Conservation (phyloP, 2,329 filamentous ascomycete genomes). For the Colletotrichum endophyticum region DNA sequence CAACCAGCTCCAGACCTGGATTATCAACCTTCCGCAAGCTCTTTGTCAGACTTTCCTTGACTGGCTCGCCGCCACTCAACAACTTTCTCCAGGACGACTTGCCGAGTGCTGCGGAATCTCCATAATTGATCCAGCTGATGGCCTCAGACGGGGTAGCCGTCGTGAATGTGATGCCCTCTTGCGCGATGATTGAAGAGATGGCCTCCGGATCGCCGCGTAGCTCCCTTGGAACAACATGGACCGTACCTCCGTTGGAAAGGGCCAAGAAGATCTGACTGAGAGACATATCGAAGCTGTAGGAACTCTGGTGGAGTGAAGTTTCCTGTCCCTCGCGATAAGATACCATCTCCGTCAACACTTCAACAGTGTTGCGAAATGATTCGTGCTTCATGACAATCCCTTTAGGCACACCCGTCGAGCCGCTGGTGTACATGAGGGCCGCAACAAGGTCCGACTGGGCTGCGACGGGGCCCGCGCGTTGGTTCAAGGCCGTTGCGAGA, state of each 20-base stretch:
- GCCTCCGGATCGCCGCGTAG: conserved; percentile 36
- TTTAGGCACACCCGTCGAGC: conserved; percentile 42
- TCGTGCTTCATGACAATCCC: conserved; percentile 39
- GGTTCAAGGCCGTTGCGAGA: not conserved
- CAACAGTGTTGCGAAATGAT: conserved; percentile 30
- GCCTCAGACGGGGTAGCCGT: conserved; percentile 47
- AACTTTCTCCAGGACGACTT: conserved; percentile 23
- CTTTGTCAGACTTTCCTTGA: not conserved
- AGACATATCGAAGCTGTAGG: conserved; percentile 46
- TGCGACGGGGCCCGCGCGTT: not conserved
- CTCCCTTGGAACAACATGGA: conserved; percentile 36
- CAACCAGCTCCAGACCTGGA: not conserved
- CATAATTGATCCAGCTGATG: conserved; percentile 29
- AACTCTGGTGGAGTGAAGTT: conserved; percentile 41
- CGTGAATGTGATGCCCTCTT: conserved; percentile 40
- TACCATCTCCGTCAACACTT: not conserved
- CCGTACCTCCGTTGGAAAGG: conserved; percentile 37
- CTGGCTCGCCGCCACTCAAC: conserved; percentile 24
- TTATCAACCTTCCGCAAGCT: conserved; percentile 23
- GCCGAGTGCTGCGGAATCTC: not conserved
- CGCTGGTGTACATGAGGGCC: conserved; percentile 36
- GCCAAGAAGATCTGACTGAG: conserved; percentile 39
- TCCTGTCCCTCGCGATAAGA: conserved; percentile 24
- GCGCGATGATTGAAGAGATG: conserved; percentile 38
- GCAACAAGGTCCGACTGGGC: not conserved